These are phyloP conservation scores for Pseudevernia furfuracea DNA, from an alignment of 495 filamentous ascomycete genomes.

Conservation along the genomic window DNA sequence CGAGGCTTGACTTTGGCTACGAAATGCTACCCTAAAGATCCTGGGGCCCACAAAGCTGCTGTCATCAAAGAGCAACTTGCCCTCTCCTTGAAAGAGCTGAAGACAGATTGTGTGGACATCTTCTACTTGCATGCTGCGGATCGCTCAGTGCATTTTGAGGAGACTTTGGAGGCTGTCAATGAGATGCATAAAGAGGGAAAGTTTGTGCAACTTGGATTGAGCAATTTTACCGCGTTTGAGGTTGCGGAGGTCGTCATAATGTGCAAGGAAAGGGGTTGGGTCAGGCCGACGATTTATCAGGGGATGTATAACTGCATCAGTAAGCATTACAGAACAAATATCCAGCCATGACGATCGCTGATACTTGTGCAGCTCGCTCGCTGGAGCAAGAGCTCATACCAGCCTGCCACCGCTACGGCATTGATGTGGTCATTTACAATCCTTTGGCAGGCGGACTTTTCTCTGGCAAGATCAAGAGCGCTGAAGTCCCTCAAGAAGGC, in stretches of 20 bases:
- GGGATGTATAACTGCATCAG: conserved; percentile 64
- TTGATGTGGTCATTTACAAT: conserved; percentile 90
- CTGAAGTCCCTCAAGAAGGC: conserved; percentile 58
- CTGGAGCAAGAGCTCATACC: conserved; percentile 77
- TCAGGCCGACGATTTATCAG: conserved; percentile 61
- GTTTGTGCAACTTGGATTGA: conserved; percentile 73
- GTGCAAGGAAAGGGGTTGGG: conserved; percentile 72
- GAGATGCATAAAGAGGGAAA: conserved; percentile 81
- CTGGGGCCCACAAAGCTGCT: conserved; percentile 53
- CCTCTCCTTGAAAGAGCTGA: conserved; percentile 60
- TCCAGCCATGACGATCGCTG: conserved; percentile 2
- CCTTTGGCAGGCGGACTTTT: conserved; percentile 79
- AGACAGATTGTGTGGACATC: conserved; percentile 72
- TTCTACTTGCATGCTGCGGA: conserved; percentile 86
- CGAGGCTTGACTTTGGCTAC: conserved; percentile 78
- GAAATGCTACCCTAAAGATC: conserved; percentile 61
- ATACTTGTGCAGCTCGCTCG: conserved; percentile 44
- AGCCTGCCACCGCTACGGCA: conserved; percentile 72
- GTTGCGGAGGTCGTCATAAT: conserved; percentile 81
- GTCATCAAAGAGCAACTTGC: conserved; percentile 55
- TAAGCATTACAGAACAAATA: conserved; percentile 15
- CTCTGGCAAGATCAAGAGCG: conserved; percentile 74
- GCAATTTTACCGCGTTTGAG: conserved; percentile 83
- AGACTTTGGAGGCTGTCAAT: conserved; percentile 70
- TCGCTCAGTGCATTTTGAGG: conserved; percentile 65